Percentiles rank a stretch among this genome's conserved stretches.
These are phyloP conservation scores for Cladorrhinum sp. DNA, from an alignment of 2,329 filamentous ascomycete genomes.

Conservation along the genomic window DNA sequence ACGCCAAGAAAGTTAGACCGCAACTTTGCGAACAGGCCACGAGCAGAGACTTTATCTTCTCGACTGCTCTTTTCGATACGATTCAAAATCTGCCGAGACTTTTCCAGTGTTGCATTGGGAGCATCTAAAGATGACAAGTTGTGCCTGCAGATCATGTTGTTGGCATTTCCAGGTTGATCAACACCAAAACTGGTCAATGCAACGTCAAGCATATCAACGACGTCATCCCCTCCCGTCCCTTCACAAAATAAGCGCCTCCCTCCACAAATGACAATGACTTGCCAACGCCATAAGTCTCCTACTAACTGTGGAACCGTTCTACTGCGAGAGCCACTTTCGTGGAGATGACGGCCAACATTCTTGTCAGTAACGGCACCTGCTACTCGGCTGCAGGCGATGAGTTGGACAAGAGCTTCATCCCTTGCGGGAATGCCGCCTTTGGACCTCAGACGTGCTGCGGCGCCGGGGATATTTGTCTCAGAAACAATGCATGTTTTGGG, in stretches of 20 bases:
- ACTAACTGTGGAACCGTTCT: background rate
- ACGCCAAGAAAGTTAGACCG: no score
- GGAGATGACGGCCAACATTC: constrained; percentile 3
- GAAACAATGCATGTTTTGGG: constrained; percentile 28
- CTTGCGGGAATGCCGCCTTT: constrained; percentile 34
- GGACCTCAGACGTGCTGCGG: constrained; percentile 34
- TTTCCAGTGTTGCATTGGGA: background rate
- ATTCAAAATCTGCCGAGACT: background rate
- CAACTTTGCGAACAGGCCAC: no score
- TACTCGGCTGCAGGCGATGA: constrained; percentile 24
- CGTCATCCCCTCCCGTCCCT: constrained; percentile 6
- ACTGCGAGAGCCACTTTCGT: no score
- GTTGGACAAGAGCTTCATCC: constrained; percentile 27
- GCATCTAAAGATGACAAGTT: background rate
- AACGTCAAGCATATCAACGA: constrained; percentile 5
- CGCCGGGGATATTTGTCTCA: constrained; percentile 33
- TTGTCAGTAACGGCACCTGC: constrained; percentile 36
- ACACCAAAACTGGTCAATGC: background rate
- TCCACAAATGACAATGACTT: background rate
- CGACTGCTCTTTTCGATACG: no score
- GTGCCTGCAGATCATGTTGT: background rate
- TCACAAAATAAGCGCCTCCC: background rate
- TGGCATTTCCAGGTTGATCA: background rate
- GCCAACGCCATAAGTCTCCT: background rate
- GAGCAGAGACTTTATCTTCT: no score